Evolutionary conservation across 768 basidiomycete species (phyloP).

Genomic region (Termitomyces bulborhizus): DNA sequence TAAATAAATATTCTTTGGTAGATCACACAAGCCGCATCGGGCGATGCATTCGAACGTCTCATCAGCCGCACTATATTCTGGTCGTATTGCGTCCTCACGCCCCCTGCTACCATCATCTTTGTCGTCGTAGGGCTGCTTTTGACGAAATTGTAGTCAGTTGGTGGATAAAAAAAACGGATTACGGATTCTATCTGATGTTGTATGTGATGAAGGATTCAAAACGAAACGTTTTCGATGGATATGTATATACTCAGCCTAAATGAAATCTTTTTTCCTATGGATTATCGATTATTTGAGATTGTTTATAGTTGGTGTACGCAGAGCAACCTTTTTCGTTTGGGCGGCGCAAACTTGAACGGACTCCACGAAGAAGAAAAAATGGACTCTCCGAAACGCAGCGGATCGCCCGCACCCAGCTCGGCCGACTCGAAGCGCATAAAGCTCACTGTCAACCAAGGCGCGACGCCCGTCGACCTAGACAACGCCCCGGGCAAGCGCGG

Average conservation of each 20-base stretch:
- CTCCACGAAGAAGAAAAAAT: constrained; percentile 22
- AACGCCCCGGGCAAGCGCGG: constrained; percentile 78
- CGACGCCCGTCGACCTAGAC: constrained; percentile 70
- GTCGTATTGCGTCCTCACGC: constrained; percentile 86
- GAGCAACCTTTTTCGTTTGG: too few relatives aligned
- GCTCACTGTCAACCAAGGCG: constrained; percentile 59
- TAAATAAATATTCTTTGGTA: constrained; percentile 17
- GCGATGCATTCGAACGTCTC: constrained; percentile 87
- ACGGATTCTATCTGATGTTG: too few relatives aligned
- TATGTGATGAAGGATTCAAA: too few relatives aligned
- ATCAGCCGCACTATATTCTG: constrained; percentile 91
- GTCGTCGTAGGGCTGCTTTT: neutral
- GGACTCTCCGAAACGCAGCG: constrained; percentile 64
- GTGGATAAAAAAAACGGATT: too few relatives aligned
- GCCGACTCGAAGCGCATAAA: constrained; percentile 56
- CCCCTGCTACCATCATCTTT: constrained; percentile 33
- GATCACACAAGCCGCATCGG: constrained; percentile 79
- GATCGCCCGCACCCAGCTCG: constrained; percentile 45
- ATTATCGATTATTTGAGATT: too few relatives aligned
- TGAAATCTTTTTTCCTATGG: too few relatives aligned
- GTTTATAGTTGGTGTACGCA: too few relatives aligned
- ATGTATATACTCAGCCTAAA: too few relatives aligned
- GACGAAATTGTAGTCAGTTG: neutral
- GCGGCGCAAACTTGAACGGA: too few relatives aligned
- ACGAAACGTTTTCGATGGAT: too few relatives aligned